Evolutionary conservation across 2,329 filamentous ascomycete genomes (phyloP).

Genomic region (Tolypocladium cylindrosporum): DNA sequence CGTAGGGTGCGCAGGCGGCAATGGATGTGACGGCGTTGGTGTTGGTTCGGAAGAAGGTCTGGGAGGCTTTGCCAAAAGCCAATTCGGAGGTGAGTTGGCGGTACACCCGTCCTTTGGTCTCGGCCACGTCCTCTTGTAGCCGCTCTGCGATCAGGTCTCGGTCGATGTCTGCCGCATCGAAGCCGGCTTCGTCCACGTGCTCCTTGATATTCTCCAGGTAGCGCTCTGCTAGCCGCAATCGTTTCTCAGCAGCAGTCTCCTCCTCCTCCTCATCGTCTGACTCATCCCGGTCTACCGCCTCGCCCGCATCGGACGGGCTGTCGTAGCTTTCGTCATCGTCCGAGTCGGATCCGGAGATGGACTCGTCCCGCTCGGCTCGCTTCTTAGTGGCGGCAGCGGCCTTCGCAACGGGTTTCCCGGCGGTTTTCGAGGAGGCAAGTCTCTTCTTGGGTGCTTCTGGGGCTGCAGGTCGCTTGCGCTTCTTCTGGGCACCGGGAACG

Average conservation of each 20-base stretch:
- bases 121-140: constrained; percentile 83
- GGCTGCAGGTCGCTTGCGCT: constrained; percentile 65
- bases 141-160: constrained; percentile 84
- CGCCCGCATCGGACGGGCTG: constrained; percentile 31
- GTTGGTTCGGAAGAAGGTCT: constrained; percentile 70
- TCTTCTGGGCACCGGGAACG: constrained; percentile 73
- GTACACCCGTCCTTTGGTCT: constrained; percentile 84
- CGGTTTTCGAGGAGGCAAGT: constrained; percentile 35
- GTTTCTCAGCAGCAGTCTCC: constrained; percentile 83
- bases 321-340: constrained; percentile 47
- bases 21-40: constrained; percentile 70
- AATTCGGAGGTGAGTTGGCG: constrained; percentile 66
- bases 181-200: constrained; percentile 72
- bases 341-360: constrained; percentile 78
- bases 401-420: constrained; percentile 32
- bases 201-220: constrained; percentile 85
- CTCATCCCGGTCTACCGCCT: constrained; percentile 31
- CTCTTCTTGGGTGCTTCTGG: constrained; percentile 50
- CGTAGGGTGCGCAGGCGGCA: constrained; percentile 67
- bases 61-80: constrained; percentile 55
- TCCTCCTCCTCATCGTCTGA: constrained; percentile 63
- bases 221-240: constrained; percentile 78
- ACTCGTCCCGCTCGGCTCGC: constrained; percentile 51
- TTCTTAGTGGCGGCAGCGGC: constrained; percentile 28
- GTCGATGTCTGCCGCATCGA: constrained; percentile 91